Percentiles rank a stretch among this genome's conserved stretches.
Conservation (phyloP, 495 filamentous ascomycete genomes). For the Penicillium fimorum region DNA sequence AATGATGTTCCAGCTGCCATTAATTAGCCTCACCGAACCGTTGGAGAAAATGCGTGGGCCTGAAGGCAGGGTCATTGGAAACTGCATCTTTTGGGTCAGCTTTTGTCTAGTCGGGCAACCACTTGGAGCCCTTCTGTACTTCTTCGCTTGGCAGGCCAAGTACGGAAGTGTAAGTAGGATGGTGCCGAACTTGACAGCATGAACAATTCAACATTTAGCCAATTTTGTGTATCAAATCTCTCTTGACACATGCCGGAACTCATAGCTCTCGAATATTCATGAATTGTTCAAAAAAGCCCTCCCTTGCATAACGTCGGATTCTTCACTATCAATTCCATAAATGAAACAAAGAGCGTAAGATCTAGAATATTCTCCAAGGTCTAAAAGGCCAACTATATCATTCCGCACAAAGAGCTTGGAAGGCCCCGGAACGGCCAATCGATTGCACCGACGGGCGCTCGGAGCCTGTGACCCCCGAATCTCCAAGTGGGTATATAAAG, state of each 20-base stretch:
- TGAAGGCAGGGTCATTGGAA: conserved; percentile 74
- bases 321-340: background rate
- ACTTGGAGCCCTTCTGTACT: conserved; percentile 84
- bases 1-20: conserved; percentile 88
- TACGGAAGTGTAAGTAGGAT: conserved; percentile 70
- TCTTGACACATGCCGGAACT: background rate
- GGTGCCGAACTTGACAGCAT: background rate
- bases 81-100: conserved; percentile 91
- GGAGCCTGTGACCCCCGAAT: background rate
- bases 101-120: conserved; percentile 96
- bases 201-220: background rate
- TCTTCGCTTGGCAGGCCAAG: conserved; percentile 98
- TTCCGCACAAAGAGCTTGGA: background rate
- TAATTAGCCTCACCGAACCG: conserved; percentile 76
- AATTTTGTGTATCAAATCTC: background rate
- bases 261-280: background rate
- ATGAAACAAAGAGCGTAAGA: background rate
- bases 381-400: background rate
- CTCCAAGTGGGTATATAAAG: background rate
- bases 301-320: background rate
- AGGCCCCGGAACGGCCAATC: background rate
- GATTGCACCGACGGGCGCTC: conserved; percentile 7
- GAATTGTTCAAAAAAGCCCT: background rate
- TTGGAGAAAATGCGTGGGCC: conserved; percentile 75
- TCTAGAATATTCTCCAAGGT: background rate